Evolutionary conservation across 2,329 filamentous ascomycete species (phyloP), one percentile per base, ranked within the genome.

Genomic region (Aspergillus pseudoterreus): DNA sequence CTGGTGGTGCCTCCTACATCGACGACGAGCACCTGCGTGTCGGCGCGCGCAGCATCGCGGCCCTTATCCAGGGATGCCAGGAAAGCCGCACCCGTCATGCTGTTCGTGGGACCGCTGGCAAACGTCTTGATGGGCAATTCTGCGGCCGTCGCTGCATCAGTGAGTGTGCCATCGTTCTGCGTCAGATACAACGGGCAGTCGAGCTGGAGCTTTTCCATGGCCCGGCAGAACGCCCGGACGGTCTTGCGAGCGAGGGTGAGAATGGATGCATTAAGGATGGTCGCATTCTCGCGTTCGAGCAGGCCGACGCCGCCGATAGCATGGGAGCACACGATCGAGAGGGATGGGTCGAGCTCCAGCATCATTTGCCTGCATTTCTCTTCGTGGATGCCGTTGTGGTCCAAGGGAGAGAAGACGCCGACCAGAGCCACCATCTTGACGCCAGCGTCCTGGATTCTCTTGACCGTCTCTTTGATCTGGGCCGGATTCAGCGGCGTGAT

Each of bases 1-100:
- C 81, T 81, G 0, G 82, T 85, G 0, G 82, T 85, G 10, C 82
- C 82, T 6, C 82, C 82, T 22, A 85, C 76, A 57, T 85, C 82
- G 2, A 84, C 74, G 0, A 83, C 80, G 41, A 84, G 50, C 3
- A 59, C 39, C 39, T 42, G 39, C 19, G 39, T 19, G 14, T 19
- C 11, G 14, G 19, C n/a, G 14, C 11, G 39, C 8, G 15, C 39
- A n/a, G 15, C 6, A 15, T 17, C 15, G n/a, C 39, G 14, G 8
- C 39, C 39, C 39, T 42, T 42, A 4, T 55, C 55, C 15, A 60
- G 38, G 4, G 50, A 47, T 1, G 55, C 60, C 15, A 71, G 55
- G 49, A 63, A 77, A 1, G 72, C 72, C 10, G 77, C 78, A 10
- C 78, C 78, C 11, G 76, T 72, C 73, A 81, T 79, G 8, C 75